These are phyloP conservation scores for Whalleya microplaca DNA, from an alignment of 2,329 filamentous ascomycete genomes.

Conservation along the genomic window DNA sequence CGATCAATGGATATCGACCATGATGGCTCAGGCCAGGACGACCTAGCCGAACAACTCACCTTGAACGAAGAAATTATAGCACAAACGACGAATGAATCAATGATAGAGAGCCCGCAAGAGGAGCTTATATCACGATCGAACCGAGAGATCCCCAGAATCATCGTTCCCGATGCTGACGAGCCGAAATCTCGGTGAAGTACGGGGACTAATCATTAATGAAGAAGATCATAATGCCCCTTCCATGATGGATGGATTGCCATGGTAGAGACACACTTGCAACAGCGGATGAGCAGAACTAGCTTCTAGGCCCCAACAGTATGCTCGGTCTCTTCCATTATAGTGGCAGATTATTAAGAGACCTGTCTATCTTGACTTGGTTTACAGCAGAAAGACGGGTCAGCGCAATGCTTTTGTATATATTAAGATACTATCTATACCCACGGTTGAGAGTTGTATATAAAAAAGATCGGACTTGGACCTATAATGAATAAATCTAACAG, in stretches of 20 bases:
- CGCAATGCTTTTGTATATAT: constrained; percentile 12
- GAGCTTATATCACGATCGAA: background rate
- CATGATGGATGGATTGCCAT: constrained; percentile 2
- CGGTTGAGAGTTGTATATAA: background rate
- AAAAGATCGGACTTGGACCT: background rate
- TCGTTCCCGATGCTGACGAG: background rate
- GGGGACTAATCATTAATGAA: background rate
- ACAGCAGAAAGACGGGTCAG: constrained; percentile 1
- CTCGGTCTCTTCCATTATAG: background rate
- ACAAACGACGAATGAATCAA: constrained; percentile 1
- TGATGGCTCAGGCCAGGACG: background rate
- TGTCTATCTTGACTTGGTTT: background rate
- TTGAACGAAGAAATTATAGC: background rate
- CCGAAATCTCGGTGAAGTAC: background rate
- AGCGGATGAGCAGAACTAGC: background rate
- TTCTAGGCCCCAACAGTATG: too few relatives aligned
- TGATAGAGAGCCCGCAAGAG: background rate
- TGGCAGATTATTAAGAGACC: background rate
- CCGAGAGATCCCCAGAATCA: background rate
- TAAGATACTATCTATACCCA: too few relatives aligned
- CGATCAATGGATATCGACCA: background rate
- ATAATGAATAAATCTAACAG: background rate
- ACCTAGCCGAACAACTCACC: background rate
- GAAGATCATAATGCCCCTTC: constrained; percentile 1
- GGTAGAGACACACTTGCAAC: background rate